A percentile compares a stretch with the other conserved stretches of the same genome.
phyloP scores from a whole-genome alignment of 371 early-diverging fungal genomes.

The Haplosporangium sp. region DNA sequence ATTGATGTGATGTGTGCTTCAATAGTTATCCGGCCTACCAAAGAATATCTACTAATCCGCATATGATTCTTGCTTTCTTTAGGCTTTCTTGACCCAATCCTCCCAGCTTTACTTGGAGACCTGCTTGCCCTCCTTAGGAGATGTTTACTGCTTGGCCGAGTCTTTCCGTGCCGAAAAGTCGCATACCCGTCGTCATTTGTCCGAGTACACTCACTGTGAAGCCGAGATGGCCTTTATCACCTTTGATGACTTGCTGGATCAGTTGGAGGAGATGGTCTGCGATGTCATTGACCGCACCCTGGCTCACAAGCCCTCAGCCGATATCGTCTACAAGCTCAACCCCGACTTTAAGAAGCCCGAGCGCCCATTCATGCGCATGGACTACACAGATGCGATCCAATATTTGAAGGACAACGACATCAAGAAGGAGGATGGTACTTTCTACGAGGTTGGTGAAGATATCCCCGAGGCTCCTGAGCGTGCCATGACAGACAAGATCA shows the following conservation, averaged over 20 bases:
- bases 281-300: conserved; percentile 87
- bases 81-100: conserved; percentile 99
- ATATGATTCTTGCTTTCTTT: conserved; percentile 14
- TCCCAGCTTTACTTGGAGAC: conserved; percentile 99
- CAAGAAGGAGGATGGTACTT: conserved; percentile 90
- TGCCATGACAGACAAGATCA: conserved; percentile 97
- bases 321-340: conserved; percentile 90
- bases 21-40: background rate
- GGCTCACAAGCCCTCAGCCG: conserved; percentile 79
- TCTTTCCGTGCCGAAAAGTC: conserved; percentile 99
- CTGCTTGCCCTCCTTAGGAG: conserved; percentile 95
- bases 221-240: conserved; percentile 97
- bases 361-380: conserved; percentile 97
- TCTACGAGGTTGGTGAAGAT: conserved; percentile 98
- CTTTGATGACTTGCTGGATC: conserved; percentile 92
- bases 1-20: background rate
- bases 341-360: conserved; percentile 89
- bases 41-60: background rate
- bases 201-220: conserved; percentile 99
- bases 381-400: conserved; percentile 97
- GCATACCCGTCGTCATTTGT: conserved; percentile 98
- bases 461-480: conserved; percentile 99
- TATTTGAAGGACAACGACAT: conserved; percentile 95
- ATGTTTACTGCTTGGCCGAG: conserved; percentile 98
- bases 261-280: conserved; percentile 93